Percentiles rank a stretch among this genome's conserved stretches.
These are phyloP conservation scores for Myriosclerotinia curreyana DNA, from an alignment of 2,329 filamentous ascomycete genomes.

Conservation along the genomic window DNA sequence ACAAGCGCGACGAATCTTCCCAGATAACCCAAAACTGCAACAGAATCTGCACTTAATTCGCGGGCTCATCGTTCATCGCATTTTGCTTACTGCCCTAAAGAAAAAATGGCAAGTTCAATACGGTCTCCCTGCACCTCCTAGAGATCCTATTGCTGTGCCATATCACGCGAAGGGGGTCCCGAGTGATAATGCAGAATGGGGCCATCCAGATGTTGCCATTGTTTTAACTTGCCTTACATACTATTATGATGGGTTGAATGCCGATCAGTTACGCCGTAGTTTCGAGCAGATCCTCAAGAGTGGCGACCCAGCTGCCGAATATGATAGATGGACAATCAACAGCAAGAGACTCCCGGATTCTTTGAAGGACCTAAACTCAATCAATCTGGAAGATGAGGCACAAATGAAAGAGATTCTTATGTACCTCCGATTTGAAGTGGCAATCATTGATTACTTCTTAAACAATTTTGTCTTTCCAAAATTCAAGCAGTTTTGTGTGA, in stretches of 20 bases:
- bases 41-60: not conserved
- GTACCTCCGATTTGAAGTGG: not conserved
- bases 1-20: not conserved
- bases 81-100: not conserved
- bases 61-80: not conserved
- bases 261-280: not conserved
- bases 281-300: not conserved
- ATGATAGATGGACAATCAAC: not conserved
- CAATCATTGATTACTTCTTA: not conserved
- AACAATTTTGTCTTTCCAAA: too few species aligned
- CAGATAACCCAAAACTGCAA: not conserved
- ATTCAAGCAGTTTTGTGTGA: not conserved
- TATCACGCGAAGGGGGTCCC: not conserved
- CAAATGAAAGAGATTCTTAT: not conserved
- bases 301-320: not conserved
- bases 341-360: not conserved
- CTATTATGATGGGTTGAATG: not conserved
- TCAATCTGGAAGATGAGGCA: not conserved
- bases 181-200: not conserved
- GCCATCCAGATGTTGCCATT: not conserved
- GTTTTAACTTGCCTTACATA: not conserved
- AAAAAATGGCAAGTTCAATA: not conserved
- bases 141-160: not conserved
- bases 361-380: not conserved
- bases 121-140: not conserved